These are phyloP conservation scores for Pterothamnion heteromorphum DNA, from an alignment of 31 red algal genomes.

Conservation along the genomic window DNA sequence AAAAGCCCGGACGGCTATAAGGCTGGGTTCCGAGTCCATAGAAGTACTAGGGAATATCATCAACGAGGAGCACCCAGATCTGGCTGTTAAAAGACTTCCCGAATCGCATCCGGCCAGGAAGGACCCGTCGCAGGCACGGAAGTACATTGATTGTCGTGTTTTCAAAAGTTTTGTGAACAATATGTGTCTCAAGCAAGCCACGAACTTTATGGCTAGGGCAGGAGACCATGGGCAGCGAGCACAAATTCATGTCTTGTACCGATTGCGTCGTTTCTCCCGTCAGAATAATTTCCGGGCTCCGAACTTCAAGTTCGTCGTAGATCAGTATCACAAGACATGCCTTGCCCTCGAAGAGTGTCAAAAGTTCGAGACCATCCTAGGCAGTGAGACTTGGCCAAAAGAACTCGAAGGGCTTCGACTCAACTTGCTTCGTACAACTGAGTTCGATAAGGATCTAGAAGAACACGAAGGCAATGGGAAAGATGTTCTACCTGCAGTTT, in stretches of 20 bases:
- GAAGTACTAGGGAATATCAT: not conserved
- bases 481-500: not conserved
- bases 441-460: not conserved
- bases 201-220: not conserved
- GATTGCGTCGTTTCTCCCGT: not conserved
- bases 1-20: not conserved
- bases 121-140: not conserved
- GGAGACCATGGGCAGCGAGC: not conserved
- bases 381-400: not conserved
- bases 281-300: not conserved
- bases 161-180: constrained; percentile 4
- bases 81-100: not conserved
- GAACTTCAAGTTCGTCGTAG: not conserved
- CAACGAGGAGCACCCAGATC: not conserved
- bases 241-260: not conserved
- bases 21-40: not conserved
- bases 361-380: not conserved
- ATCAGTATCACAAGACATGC: not conserved
- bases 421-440: not conserved
- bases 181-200: not conserved
- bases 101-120: not conserved
- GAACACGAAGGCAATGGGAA: not conserved
- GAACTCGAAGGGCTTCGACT: not conserved
- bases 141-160: not conserved
- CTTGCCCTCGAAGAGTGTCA: not conserved